Percentiles rank a stretch among this genome's conserved stretches.
phyloP scores from a whole-genome alignment of 345 rosid species.

The Citrus unshiu region DNA sequence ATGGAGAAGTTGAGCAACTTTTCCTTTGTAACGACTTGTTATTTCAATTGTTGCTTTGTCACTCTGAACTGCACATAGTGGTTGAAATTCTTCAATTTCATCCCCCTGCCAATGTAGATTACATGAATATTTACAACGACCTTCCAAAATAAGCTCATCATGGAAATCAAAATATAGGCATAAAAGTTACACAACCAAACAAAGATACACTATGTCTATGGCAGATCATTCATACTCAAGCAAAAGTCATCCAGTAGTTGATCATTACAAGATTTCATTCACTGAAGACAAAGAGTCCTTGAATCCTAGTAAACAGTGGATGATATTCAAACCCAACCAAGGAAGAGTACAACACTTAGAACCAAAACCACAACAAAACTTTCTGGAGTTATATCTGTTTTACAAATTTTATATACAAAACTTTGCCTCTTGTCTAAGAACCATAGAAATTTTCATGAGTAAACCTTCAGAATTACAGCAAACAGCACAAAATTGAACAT shows the following conservation, averaged over 20 bases:
- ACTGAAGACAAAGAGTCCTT: not conserved
- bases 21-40: slow-evolving; percentile 92
- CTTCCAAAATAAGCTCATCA: not conserved
- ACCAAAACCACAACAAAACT: not conserved
- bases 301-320: not conserved
- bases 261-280: not conserved
- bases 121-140: slow-evolving; percentile 1
- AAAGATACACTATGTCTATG: not conserved
- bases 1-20: slow-evolving; percentile 51
- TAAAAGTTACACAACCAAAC: not conserved
- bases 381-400: not conserved
- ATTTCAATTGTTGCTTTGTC: slow-evolving; percentile 96
- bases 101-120: slow-evolving; percentile 57
- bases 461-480: not conserved
- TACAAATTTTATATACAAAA: not conserved
- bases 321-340: not conserved
- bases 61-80: slow-evolving; percentile 96
- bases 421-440: not conserved
- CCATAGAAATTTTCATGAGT: not conserved
- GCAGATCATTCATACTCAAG: not conserved
- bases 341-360: not conserved
- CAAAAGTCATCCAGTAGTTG: not conserved
- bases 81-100: slow-evolving; percentile 83
- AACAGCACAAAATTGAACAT: not conserved
- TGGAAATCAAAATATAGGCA: not conserved